These are phyloP conservation scores for Rhodocollybia butyracea DNA, from an alignment of 768 basidiomycete genomes.

Conservation along the genomic window DNA sequence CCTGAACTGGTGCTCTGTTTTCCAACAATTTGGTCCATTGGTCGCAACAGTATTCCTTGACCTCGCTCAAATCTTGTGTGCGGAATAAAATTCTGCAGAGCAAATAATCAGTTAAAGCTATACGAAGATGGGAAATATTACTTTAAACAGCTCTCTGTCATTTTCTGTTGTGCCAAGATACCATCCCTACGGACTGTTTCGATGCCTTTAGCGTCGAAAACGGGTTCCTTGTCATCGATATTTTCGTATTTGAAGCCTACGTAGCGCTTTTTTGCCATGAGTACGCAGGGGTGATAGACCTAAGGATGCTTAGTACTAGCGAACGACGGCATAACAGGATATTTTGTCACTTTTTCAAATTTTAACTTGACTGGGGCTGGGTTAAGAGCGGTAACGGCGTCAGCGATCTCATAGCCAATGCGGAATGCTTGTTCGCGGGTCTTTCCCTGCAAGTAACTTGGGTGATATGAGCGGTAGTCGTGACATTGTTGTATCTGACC, in stretches of 20 bases:
- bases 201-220: constrained; percentile 96
- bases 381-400: constrained; percentile 80
- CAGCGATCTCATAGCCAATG: constrained; percentile 91
- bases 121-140: constrained; percentile 24
- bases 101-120: constrained; percentile 2
- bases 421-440: constrained; percentile 92
- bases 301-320: constrained; percentile 24
- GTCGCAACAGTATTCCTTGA: constrained; percentile 83
- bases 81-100: constrained; percentile 78
- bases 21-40: constrained; percentile 86
- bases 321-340: neutral
- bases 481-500: constrained; percentile 9
- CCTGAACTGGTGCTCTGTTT: constrained; percentile 79
- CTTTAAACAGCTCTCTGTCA: constrained; percentile 90
- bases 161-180: constrained; percentile 86
- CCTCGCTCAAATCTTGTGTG: constrained; percentile 80
- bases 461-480: neutral
- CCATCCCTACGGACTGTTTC: constrained; percentile 95
- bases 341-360: constrained; percentile 98
- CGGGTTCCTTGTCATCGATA: constrained; percentile 72
- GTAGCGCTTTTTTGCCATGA: constrained; percentile 98
- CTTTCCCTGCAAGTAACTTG: constrained; percentile 75
- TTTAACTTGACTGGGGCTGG: constrained; percentile 93
- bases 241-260: constrained; percentile 95
- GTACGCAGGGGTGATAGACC: constrained; percentile 92